Percentiles rank a stretch among this genome's conserved stretches.
These are phyloP conservation scores for Knufia fluminis DNA, from an alignment of 2,329 filamentous ascomycete genomes.

Conservation along the genomic window DNA sequence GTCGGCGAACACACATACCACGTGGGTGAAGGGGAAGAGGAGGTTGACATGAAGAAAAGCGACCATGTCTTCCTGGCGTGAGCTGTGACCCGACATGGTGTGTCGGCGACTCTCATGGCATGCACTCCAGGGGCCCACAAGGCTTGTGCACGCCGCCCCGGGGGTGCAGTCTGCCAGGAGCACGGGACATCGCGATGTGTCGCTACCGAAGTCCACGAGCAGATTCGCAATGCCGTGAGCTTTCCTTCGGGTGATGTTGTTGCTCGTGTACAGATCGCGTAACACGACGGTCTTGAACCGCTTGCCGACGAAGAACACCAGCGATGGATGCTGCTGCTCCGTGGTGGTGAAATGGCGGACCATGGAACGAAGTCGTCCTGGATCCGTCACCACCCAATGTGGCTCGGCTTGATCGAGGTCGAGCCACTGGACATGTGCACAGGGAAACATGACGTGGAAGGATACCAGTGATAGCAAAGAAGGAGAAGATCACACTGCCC, in stretches of 20 bases:
- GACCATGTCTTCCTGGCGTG: neutral
- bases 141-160: neutral
- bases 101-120: constrained; percentile 5
- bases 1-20: constrained; percentile 8
- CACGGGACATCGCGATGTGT: constrained; percentile 9
- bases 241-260: constrained; percentile 10
- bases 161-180: constrained; percentile 12
- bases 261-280: constrained; percentile 11
- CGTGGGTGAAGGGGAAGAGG: constrained; percentile 6
- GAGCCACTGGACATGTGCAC: constrained; percentile 3
- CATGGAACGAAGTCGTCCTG: neutral
- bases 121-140: neutral
- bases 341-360: neutral
- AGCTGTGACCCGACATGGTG: neutral
- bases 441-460: neutral
- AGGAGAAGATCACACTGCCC: no score
- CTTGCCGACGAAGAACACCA: constrained; percentile 13
- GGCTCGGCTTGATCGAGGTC: neutral
- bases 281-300: constrained; percentile 11
- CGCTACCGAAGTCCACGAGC: neutral
- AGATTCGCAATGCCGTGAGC: constrained; percentile 8
- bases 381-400: neutral
- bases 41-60: constrained; percentile 5
- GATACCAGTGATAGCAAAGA: no score
- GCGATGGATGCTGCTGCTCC: neutral